A percentile compares a stretch with the other conserved stretches of the same genome.
Evolutionary conservation across 2,329 filamentous ascomycete genomes (phyloP).

Genomic region (Talaromyces sp.): DNA sequence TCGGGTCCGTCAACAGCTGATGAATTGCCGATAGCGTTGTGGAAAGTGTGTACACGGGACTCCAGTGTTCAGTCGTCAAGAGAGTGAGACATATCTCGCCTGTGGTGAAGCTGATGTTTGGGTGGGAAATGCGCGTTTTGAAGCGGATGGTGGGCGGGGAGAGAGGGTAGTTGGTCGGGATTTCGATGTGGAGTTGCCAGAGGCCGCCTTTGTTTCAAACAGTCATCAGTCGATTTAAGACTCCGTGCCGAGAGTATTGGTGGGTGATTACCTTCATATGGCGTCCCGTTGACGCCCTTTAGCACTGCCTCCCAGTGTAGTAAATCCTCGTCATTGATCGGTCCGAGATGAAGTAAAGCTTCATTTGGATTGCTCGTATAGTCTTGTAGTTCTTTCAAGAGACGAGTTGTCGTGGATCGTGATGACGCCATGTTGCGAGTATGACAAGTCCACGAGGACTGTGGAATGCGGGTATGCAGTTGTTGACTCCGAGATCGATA

Average conservation of each 20-base stretch:
- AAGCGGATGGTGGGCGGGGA: constrained; percentile 75
- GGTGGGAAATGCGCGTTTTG: constrained; percentile 78
- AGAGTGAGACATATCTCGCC: constrained; percentile 95
- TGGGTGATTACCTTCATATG: constrained; percentile 54
- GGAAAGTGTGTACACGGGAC: constrained; percentile 74
- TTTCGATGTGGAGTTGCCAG: constrained; percentile 75
- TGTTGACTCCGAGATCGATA: not conserved
- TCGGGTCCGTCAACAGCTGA: constrained; percentile 45
- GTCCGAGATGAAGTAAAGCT: constrained; percentile 55
- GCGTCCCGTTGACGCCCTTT: constrained; percentile 56
- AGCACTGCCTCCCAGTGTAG: constrained; percentile 60
- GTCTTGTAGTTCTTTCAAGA: constrained; percentile 59
- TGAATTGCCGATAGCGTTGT: constrained; percentile 47
- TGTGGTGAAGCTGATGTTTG: constrained; percentile 69
- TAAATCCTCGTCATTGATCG: constrained; percentile 55
- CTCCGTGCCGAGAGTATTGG: no score
- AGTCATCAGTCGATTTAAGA: not conserved
- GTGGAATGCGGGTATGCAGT: not conserved
- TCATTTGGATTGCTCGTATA: constrained; percentile 57
- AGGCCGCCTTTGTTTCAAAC: constrained; percentile 56
- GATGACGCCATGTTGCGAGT: constrained; percentile 27
- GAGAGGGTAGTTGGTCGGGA: constrained; percentile 76
- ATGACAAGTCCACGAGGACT: not conserved
- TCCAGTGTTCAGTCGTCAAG: constrained; percentile 70
- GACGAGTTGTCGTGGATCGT: constrained; percentile 51